Conservation (phyloP, 139 green algal species). For the Yamagishiella unicocca region DNA sequence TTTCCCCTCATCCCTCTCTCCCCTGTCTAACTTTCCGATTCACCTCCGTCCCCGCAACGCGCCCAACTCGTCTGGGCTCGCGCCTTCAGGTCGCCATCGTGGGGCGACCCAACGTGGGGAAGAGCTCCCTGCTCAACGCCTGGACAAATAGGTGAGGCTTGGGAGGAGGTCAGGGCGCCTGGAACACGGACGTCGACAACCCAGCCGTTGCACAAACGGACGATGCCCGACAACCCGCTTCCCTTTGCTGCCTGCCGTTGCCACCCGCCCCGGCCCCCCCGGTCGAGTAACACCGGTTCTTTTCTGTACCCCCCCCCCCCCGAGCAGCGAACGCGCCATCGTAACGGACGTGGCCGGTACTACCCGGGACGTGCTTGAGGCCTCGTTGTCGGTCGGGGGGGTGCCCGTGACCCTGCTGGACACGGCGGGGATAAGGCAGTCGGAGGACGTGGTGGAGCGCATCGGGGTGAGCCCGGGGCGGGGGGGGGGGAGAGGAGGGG, state of each 20-base stretch:
- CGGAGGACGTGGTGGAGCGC: slow-evolving; percentile 84
- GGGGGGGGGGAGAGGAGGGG: background rate
- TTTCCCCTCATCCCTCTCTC: no score
- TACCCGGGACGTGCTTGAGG: slow-evolving; percentile 96
- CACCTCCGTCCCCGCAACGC: no score
- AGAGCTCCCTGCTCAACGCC: slow-evolving; percentile 93
- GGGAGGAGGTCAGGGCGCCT: no score
- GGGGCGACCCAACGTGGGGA: slow-evolving; percentile 97
- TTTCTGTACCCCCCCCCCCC: background rate
- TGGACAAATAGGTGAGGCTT: slow-evolving; percentile 77
- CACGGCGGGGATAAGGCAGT: slow-evolving; percentile 83
- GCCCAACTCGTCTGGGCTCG: no score
- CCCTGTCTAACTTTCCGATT: no score
- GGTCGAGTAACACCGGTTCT: no score
- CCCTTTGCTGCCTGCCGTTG: no score
- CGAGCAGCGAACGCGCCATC: slow-evolving; percentile 81
- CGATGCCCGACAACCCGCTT: no score
- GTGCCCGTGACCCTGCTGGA: slow-evolving; percentile 91
- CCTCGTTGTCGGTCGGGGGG: slow-evolving; percentile 80
- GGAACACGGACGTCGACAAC: no score
- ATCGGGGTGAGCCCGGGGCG: slow-evolving; percentile 80
- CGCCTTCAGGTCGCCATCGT: slow-evolving; percentile 90
- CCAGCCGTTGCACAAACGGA: no score
- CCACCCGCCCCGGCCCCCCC: no score
- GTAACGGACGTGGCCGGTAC: slow-evolving; percentile 96